Conservation (phyloP, 768 basidiomycete genomes). For the Leccinum incarnatum region DNA sequence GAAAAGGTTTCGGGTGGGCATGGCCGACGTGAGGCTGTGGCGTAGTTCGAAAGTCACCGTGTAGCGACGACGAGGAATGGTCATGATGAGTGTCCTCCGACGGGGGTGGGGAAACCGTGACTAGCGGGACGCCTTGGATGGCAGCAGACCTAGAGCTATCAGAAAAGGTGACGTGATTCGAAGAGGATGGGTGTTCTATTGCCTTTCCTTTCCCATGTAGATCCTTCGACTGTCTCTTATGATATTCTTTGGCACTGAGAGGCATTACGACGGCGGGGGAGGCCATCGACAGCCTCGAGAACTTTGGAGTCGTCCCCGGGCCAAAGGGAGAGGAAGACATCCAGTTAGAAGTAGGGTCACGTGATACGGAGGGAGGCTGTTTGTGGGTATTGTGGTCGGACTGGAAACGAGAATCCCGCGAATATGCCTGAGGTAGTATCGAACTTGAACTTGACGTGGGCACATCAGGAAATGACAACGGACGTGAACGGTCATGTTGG, state of each 20-base stretch:
- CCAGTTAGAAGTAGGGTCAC: constrained; percentile 29
- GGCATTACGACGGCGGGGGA: constrained; percentile 31
- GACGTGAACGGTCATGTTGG: constrained; percentile 19
- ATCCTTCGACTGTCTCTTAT: constrained; percentile 19
- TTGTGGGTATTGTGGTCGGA: constrained; percentile 8
- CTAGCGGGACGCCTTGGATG: constrained; percentile 2
- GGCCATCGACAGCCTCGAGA: constrained; percentile 30
- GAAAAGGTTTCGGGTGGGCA: constrained; percentile 1
- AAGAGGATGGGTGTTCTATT: not conserved
- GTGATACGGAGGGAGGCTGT: constrained; percentile 20
- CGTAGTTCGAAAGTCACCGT: not conserved
- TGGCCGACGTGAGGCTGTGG: constrained; percentile 7
- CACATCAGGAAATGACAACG: constrained; percentile 5
- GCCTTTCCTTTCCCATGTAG: constrained; percentile 8
- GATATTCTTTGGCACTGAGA: constrained; percentile 28
- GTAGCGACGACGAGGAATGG: not conserved
- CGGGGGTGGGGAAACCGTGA: constrained; percentile 18
- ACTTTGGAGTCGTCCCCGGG: constrained; percentile 27
- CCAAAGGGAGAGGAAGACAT: constrained; percentile 31
- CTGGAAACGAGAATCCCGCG: constrained; percentile 11
- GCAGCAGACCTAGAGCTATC: constrained; percentile 8
- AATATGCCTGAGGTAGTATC: constrained; percentile 8
- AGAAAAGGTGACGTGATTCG: constrained; percentile 12
- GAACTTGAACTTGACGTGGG: not conserved
- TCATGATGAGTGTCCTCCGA: not conserved